These are phyloP conservation scores for Starmerella scarabaei DNA, from an alignment of 805 yeast genomes.

Conservation along the genomic window DNA sequence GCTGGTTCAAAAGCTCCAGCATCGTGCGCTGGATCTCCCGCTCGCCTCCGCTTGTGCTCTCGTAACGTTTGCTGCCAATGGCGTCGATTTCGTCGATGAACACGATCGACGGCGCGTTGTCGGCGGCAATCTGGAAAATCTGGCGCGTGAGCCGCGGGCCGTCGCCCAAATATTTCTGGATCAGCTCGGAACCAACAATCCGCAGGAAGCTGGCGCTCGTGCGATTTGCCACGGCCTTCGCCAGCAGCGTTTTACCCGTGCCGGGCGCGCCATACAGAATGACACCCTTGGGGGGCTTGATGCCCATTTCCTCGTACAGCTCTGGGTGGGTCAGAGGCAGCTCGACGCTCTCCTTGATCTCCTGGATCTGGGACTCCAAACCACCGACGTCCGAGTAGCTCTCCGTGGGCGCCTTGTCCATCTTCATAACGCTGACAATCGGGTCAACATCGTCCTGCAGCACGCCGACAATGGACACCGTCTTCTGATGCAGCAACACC, in stretches of 20 bases:
- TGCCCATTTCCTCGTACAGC: constrained; percentile 95
- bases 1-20: constrained; percentile 88
- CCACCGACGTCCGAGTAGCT: constrained; percentile 97
- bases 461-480: constrained; percentile 96
- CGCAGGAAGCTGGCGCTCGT: constrained; percentile 92
- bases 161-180: constrained; percentile 94
- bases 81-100: constrained; percentile 98
- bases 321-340: constrained; percentile 94
- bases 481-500: constrained; percentile 86
- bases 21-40: constrained; percentile 95
- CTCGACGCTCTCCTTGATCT: constrained; percentile 93
- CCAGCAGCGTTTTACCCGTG: constrained; percentile 89
- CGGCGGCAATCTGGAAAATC: constrained; percentile 90
- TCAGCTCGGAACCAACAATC: constrained; percentile 92
- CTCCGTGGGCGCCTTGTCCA: constrained; percentile 95
- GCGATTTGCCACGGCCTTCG: constrained; percentile 97
- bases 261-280: constrained; percentile 96
- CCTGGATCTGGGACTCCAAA: constrained; percentile 88
- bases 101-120: constrained; percentile 95
- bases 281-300: constrained; percentile 96
- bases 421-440: constrained; percentile 92
- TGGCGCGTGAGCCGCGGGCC: constrained; percentile 93
- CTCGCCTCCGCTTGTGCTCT: constrained; percentile 84
- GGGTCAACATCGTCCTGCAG: constrained; percentile 96
- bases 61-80: constrained; percentile 96